Percentiles rank a stretch among this genome's conserved stretches.
These are phyloP conservation scores for Fusarium illudens DNA, from an alignment of 2,329 filamentous ascomycete genomes.

Conservation along the genomic window DNA sequence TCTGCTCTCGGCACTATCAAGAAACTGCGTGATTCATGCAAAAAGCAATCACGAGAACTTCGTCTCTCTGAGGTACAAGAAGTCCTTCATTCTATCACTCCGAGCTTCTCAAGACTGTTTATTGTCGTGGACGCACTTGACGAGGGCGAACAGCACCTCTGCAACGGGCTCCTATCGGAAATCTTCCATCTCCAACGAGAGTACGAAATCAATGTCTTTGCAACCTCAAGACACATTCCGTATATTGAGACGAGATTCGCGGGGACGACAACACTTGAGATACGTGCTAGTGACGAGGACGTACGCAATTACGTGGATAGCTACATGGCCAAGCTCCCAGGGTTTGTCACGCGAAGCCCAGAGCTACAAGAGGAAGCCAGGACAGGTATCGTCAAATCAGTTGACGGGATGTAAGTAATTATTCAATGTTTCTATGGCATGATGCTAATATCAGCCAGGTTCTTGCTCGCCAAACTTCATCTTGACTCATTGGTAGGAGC, in stretches of 20 bases:
- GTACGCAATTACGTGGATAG: not conserved
- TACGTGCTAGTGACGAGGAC: not conserved
- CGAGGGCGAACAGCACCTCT: not conserved
- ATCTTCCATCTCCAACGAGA: not conserved
- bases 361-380: not conserved
- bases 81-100: not conserved
- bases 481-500: not conserved
- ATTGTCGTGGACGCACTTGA: not conserved
- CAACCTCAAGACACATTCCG: not conserved
- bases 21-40: not conserved
- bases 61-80: not conserved
- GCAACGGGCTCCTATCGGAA: not conserved
- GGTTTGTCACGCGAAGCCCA: not conserved
- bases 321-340: not conserved
- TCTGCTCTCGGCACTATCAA: not conserved
- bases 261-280: not conserved
- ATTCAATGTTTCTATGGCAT: too few species aligned
- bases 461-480: not conserved
- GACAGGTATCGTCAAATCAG: not conserved
- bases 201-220: not conserved
- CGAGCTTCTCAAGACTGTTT: not conserved
- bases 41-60: not conserved
- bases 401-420: not conserved
- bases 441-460: too few species aligned
- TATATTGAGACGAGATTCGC: not conserved